Evolutionary conservation across 495 filamentous ascomycete species (phyloP).

Genomic region (Filosporella fistucella): DNA sequence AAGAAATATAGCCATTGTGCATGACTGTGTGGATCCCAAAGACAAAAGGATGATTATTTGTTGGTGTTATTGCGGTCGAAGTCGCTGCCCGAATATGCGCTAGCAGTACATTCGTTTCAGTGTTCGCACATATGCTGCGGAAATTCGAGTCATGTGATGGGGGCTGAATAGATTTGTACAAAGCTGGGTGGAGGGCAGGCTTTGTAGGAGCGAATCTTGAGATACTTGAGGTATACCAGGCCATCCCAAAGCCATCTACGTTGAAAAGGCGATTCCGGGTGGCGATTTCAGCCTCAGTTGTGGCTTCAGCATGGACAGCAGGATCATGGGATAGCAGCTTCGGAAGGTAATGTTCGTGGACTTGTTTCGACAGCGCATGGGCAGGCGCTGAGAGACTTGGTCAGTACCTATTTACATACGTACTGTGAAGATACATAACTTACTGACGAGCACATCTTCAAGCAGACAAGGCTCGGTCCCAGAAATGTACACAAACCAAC

Average conservation of each 20-base stretch:
- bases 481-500: constrained; percentile 30
- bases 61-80: constrained; percentile 34
- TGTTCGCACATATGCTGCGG: constrained; percentile 37
- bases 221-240: constrained; percentile 18
- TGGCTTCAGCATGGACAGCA: constrained; percentile 20
- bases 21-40: constrained; percentile 46
- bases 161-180: constrained; percentile 43
- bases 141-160: constrained; percentile 45
- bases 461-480: constrained; percentile 26
- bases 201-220: constrained; percentile 15
- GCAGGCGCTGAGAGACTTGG: constrained; percentile 16
- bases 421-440: neutral
- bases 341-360: constrained; percentile 45
- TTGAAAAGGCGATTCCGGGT: constrained; percentile 43
- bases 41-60: constrained; percentile 48
- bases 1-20: constrained; percentile 44
- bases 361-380: constrained; percentile 39
- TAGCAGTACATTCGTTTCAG: constrained; percentile 32
- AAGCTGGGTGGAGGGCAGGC: constrained; percentile 31
- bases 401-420: neutral
- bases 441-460: constrained; percentile 30
- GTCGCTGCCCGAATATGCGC: constrained; percentile 43
- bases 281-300: constrained; percentile 29
- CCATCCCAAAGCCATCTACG: constrained; percentile 41
- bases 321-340: constrained; percentile 37